Evolutionary conservation across 1,284 basidiomycete genomes (phyloP), one percentile per base, ranked within the genome.

Genomic region (Microbotryum saponariae): DNA sequence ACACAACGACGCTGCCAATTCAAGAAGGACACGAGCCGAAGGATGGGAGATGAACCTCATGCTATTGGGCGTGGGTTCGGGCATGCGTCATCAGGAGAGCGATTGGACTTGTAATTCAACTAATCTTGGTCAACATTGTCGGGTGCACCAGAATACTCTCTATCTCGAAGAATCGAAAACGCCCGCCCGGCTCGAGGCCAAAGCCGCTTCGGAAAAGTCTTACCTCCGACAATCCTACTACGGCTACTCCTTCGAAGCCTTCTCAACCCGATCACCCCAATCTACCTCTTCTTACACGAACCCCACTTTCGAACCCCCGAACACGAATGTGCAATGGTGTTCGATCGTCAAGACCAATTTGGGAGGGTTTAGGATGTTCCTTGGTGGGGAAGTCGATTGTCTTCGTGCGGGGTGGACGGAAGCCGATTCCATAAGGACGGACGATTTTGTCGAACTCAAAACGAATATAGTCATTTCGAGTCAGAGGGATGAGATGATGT

Each of bases 281-380:
- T 8, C 85, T 85, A 1, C 93, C 91, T 14, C 46, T 49, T 59
- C 52, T 3, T 18, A 23, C 7, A 50, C 21, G 9, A 50, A 4
- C 6, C 12, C 20, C 2, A 20, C 51, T 4, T 82, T 87, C 57
- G 89, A 88, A 0, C 85, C 89, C 65, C 89, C 97, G 10, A 84
- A 97, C 73, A 96, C 90, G 6, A 97, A 97, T 72, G 84, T 90
- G 0, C 93, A 97, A 74, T 97, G 92, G 92, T 97, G 93, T 73
- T 87, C 85, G 65, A 85, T 98, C 29, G 88, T 94, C 51, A 88
- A 90, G 73, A 91, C 91, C 3, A 90, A 89, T 63, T 82, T 97
- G 6, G 90, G 87, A 1, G 80, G 84, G 56, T 82, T 82, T 45
- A 82, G 91, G n/a, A 78, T 96, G 53, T 79, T 94, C 58, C 83